A percentile compares a stretch with the other conserved stretches of the same genome.
These are phyloP conservation scores for Teunomyces panamensis DNA, from an alignment of 805 yeast genomes.

Conservation along the genomic window DNA sequence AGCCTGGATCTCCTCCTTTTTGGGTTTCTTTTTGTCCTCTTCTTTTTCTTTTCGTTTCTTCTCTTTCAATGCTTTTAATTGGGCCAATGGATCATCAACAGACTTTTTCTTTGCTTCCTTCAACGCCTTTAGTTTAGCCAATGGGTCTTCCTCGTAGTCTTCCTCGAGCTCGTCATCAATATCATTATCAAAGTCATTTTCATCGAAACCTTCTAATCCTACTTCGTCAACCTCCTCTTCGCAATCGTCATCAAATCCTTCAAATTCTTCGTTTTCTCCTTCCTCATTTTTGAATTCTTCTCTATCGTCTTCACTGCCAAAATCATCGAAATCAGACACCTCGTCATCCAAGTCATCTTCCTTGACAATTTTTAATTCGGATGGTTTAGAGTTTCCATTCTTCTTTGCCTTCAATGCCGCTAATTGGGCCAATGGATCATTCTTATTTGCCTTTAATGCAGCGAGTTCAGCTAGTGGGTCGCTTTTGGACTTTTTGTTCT, in stretches of 20 bases:
- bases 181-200: slow-evolving; percentile 5
- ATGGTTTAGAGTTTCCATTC: background rate
- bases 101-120: slow-evolving; percentile 13
- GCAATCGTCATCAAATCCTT: slow-evolving; percentile 33
- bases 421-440: slow-evolving; percentile 23
- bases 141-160: slow-evolving; percentile 19
- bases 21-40: slow-evolving; percentile 10
- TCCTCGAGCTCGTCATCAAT: slow-evolving; percentile 11
- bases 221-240: slow-evolving; percentile 6
- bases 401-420: slow-evolving; percentile 13
- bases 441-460: slow-evolving; percentile 11
- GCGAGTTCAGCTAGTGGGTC: slow-evolving; percentile 8
- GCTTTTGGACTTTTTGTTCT: slow-evolving; percentile 8
- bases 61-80: slow-evolving; percentile 12
- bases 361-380: slow-evolving; percentile 22
- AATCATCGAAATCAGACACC: slow-evolving; percentile 4
- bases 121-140: slow-evolving; percentile 22
- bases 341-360: slow-evolving; percentile 25
- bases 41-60: slow-evolving; percentile 4
- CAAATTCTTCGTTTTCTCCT: slow-evolving; percentile 39
- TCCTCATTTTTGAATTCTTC: slow-evolving; percentile 25
- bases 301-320: slow-evolving; percentile 24
- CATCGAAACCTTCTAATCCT: slow-evolving; percentile 5
- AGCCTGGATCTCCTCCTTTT: slow-evolving; percentile 4
- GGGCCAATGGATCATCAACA: background rate